phyloP scores from a whole-genome alignment of 2,329 filamentous ascomycete genomes.

The Calonectria hongkongensis region DNA sequence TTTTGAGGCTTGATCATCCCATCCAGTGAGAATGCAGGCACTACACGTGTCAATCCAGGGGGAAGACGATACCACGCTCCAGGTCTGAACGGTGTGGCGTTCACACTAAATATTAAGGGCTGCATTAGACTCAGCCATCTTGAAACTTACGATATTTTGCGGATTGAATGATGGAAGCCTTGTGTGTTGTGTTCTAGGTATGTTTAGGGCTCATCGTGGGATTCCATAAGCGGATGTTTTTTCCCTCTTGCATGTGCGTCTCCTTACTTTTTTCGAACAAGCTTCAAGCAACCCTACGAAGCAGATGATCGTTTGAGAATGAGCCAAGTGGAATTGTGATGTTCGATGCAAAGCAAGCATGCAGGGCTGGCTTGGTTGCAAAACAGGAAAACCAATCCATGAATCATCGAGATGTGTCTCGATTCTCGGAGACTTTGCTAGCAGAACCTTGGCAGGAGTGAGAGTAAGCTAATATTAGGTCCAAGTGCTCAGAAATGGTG shows the following conservation, averaged over 20 bases:
- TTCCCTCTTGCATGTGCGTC: neutral
- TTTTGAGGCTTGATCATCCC: neutral
- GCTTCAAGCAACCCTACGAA: neutral
- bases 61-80: conserved; percentile 3
- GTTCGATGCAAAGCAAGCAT: neutral
- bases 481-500: neutral
- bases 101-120: neutral
- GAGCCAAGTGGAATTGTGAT: neutral
- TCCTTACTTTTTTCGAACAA: no score
- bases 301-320: neutral
- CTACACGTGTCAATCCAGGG: conserved; percentile 5
- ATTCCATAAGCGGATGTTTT: neutral
- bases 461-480: conserved; percentile 12
- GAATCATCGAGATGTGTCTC: conserved; percentile 5
- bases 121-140: neutral
- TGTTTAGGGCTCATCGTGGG: neutral
- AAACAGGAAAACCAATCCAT: neutral
- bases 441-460: neutral
- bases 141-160: neutral
- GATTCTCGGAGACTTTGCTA: conserved; percentile 9
- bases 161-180: neutral
- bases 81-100: conserved; percentile 9
- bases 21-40: neutral
- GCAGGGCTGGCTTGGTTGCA: neutral
- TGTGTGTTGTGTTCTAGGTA: neutral